Evolutionary conservation across 306 rosid species (phyloP), one percentile per base, ranked within the genome.

Genomic region (Sicyos baderoa): DNA sequence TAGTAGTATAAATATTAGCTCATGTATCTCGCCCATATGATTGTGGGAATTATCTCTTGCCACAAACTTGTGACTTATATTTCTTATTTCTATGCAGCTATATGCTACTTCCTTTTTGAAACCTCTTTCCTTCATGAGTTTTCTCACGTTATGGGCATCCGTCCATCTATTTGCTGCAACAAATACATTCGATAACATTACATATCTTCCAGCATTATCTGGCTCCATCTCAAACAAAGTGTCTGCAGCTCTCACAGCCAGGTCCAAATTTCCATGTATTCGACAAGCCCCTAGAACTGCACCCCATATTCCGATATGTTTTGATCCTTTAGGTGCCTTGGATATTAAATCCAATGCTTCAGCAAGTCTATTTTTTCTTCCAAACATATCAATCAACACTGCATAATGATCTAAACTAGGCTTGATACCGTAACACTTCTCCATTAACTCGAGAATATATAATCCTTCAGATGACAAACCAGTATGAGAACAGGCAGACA

Each of bases 31-130:
- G 19, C 25, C 70, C 64, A 74, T 81, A 74, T 87, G 82, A 64
- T 77, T 63, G 78, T 83, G 85, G 42, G 57, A 56, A 74, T 44
- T 85, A 54, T 81, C 88, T 78, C 84, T 83, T 19, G 85, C 82
- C 56, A 77, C 84, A 79, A 87, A 85, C 56, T 79, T 76, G 58
- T 79, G 81, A 25, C 85, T 81, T 7, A 21, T 57, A 74, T 81
- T 74, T 68, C 85, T 87, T 50, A 87, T 75, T 76, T 87, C 87
- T 74, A 87, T 77, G 87, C 84, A 84, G 75, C 87, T 84, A 70
- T 40, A 74, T 68, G 83, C 93, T 70, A 76, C 77, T 76, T 81
- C 87, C 71, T 87, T 87, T 69, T 23, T 77, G 73, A 87, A 77
- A 73, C 83, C 72, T 16, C 72, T 81, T 71, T 87, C 81, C 55